Evolutionary conservation across 352 stramenopile species (phyloP), one percentile per base, ranked within the genome.

Genomic region (Elongisporangium anandrum): DNA sequence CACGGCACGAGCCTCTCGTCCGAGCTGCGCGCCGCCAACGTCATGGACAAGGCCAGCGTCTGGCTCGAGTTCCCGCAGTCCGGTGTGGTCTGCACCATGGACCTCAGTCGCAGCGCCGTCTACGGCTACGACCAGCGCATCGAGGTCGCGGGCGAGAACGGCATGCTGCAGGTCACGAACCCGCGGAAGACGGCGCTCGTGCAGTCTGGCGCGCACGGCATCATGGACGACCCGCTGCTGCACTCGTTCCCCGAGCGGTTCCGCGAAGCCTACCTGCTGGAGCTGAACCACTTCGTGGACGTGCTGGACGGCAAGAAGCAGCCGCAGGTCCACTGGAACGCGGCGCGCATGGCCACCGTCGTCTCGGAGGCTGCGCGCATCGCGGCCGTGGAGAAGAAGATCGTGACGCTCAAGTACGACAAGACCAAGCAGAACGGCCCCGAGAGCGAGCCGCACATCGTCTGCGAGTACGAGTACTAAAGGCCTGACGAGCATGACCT

Each of bases 121-220:
- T 97, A 97, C 60, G 92, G 92, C 39, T 98, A 98, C 66, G 92
- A 98, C 74, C 92, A 98, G 65, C 85, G 92, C 47, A 87, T 94
- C 59, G 92, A 98, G 71, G 75, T 98, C 16, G 83, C 85, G 51
- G 89, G 88, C 2, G 80, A 88, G 57, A 48, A 61, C 39, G 85
- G 85, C 26, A 89, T 90, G 80, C 60, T 90, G 9, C 78, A 92
- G 34, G 79, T 89, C 23, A 63, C 79, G 8, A 97, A 97, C 59
- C 69, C 81, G 20, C 63, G 69, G 17, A 83, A 85, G 61, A 92
- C 80, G 26, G 68, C 73, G 0, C 68, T 86, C 38, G 70, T 94
- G 21, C 64, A 72, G 45, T 83, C 77, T 16, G 81, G 69, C 17
- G 68, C 57, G 16, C 39, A 56, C 24, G 92, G 92, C 13, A 71